Percentiles rank a stretch among this genome's conserved stretches.
Conservation (phyloP, 805 yeast genomes). For the Teunomyces aglyptinius region DNA sequence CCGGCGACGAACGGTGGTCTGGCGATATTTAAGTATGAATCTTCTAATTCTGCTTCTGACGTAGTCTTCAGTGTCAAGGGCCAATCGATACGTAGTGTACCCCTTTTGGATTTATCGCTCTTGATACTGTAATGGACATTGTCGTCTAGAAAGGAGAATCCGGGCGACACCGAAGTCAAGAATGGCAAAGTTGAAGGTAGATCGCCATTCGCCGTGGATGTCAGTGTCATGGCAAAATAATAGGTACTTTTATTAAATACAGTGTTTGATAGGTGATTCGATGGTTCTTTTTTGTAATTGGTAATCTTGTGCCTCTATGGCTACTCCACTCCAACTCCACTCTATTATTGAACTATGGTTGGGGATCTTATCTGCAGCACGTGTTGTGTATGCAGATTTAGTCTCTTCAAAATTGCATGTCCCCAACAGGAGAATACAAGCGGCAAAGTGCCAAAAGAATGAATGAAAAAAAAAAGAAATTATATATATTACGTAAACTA, state of each 20-base stretch:
- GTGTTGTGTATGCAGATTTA: background rate
- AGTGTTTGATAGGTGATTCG: no score
- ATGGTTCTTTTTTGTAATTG: no score
- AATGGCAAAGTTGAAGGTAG: conserved; percentile 30
- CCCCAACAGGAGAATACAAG: no score
- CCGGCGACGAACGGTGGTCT: conserved; percentile 31
- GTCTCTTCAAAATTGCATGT: background rate
- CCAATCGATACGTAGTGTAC: conserved; percentile 6
- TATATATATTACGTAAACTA: background rate
- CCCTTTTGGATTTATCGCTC: conserved; percentile 9
- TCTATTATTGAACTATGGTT: background rate
- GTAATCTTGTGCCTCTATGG: background rate
- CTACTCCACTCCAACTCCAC: background rate
- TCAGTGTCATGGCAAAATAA: conserved; percentile 4
- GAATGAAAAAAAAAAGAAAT: background rate
- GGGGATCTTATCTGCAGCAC: conserved; percentile 1
- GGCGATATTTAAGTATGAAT: conserved; percentile 33
- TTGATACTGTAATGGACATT: conserved; percentile 32
- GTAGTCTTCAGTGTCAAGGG: conserved; percentile 8
- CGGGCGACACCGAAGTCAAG: conserved; percentile 38
- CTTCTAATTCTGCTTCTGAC: conserved; percentile 13
- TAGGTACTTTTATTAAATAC: no score
- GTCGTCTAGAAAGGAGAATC: conserved; percentile 28
- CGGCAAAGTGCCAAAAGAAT: no score
- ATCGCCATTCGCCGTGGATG: conserved; percentile 6